Conservation (phyloP, 352 stramenopile genomes). For the Peronospora destructor region DNA sequence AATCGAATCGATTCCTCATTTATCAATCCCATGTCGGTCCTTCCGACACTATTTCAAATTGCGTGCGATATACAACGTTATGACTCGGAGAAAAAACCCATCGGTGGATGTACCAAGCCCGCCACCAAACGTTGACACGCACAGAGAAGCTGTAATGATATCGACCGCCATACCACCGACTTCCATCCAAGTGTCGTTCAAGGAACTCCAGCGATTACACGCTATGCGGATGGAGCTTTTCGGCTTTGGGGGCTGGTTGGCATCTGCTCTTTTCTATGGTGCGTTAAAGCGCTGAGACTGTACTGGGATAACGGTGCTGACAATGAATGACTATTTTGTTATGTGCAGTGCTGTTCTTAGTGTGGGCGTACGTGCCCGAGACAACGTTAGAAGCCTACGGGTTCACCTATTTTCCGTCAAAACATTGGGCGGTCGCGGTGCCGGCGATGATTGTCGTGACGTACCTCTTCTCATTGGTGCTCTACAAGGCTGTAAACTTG, state of each 20-base stretch:
- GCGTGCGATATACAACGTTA: neutral
- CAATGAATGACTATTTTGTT: neutral
- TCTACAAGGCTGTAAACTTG: slow-evolving; percentile 84
- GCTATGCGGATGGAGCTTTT: slow-evolving; percentile 84
- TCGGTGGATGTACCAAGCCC: neutral
- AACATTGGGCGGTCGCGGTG: slow-evolving; percentile 86
- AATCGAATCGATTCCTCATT: slow-evolving; percentile 6
- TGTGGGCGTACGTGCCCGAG: slow-evolving; percentile 86
- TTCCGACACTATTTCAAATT: neutral
- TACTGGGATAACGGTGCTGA: neutral
- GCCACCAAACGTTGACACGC: neutral
- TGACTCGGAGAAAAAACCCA: slow-evolving; percentile 16
- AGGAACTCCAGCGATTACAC: slow-evolving; percentile 72
- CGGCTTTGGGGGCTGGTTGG: slow-evolving; percentile 79
- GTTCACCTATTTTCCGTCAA: slow-evolving; percentile 85
- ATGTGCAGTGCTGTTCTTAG: slow-evolving; percentile 69
- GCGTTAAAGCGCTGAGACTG: neutral
- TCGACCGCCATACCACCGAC: neutral
- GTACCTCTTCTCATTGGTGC: slow-evolving; percentile 73
- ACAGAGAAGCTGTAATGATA: neutral
- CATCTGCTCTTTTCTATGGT: slow-evolving; percentile 76
- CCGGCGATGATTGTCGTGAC: slow-evolving; percentile 77
- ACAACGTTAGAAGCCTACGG: slow-evolving; percentile 66
- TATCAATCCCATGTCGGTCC: neutral
- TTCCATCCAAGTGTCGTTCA: slow-evolving; percentile 50